Evolutionary conservation across 2,329 filamentous ascomycete genomes (phyloP).

Genomic region (Epichloe glyceriae): DNA sequence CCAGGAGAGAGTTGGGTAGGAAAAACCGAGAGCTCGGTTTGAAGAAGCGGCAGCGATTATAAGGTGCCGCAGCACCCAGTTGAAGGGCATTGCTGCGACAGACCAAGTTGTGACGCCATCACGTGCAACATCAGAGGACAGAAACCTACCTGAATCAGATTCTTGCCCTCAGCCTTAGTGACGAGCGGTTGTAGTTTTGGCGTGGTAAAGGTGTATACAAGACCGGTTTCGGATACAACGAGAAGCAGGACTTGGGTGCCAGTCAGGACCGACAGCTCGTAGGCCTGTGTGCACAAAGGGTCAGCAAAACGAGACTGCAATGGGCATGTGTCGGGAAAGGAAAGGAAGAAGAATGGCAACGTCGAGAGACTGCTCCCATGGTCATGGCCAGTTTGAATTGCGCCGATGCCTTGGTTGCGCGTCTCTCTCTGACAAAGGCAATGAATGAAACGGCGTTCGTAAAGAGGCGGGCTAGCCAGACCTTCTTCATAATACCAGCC

Average conservation of each 20-base stretch:
- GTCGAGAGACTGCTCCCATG: too few relatives aligned
- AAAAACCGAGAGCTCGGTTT: too few relatives aligned
- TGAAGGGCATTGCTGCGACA: background rate
- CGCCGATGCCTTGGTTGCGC: background rate
- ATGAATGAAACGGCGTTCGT: background rate
- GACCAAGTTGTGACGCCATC: background rate
- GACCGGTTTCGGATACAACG: constrained; percentile 91
- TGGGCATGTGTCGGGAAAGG: background rate
- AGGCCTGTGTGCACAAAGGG: constrained; percentile 49
- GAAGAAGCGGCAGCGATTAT: background rate
- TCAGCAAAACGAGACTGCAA: constrained; percentile 1
- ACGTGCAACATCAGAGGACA: background rate
- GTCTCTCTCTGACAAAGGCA: background rate
- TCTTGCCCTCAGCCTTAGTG: constrained; percentile 98
- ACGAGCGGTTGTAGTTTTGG: constrained; percentile 96
- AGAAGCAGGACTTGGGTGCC: constrained; percentile 94
- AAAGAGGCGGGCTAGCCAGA: constrained; percentile 31
- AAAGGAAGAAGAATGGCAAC: background rate
- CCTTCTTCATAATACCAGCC: constrained; percentile 99
- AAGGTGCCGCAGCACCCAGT: background rate
- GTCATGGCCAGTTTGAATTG: background rate
- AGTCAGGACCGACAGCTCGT: constrained; percentile 92
- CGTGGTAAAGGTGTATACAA: constrained; percentile 97
- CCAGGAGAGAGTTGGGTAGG: too few relatives aligned
- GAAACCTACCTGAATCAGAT: constrained; percentile 74